A percentile compares a stretch with the other conserved stretches of the same genome.
These are phyloP conservation scores for Suhomyces vadensis DNA, from an alignment of 805 yeast species.

Conservation along the genomic window DNA sequence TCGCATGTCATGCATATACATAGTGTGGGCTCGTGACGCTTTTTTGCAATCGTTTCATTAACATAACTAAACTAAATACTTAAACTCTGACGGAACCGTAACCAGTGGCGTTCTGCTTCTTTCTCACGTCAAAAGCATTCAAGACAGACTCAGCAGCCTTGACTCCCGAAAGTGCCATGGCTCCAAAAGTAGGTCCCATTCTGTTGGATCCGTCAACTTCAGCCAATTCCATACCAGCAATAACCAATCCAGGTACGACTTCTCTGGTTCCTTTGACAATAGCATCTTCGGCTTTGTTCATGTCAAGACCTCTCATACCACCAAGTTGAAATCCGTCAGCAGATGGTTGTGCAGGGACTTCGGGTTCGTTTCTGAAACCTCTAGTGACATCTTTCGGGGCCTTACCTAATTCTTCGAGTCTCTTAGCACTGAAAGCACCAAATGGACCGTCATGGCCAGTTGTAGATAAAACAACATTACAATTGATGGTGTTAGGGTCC, in stretches of 20 bases:
- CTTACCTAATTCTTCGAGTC: slow-evolving; percentile 41
- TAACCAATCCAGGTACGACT: slow-evolving; percentile 63
- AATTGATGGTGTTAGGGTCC: slow-evolving; percentile 80
- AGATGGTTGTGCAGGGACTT: slow-evolving; percentile 8
- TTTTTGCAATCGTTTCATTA: neutral
- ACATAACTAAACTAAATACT: neutral
- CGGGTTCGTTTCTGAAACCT: slow-evolving; percentile 29
- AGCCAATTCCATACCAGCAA: slow-evolving; percentile 77
- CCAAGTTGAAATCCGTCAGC: slow-evolving; percentile 42
- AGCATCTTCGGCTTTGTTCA: slow-evolving; percentile 75
- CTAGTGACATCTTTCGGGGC: slow-evolving; percentile 44
- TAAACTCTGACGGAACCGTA: slow-evolving; percentile 10
- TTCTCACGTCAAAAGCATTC: slow-evolving; percentile 37
- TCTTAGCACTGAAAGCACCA: slow-evolving; percentile 77
- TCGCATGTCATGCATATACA: neutral
- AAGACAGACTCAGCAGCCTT: slow-evolving; percentile 67
- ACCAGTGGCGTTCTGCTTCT: slow-evolving; percentile 32
- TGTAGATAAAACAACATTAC: slow-evolving; percentile 63
- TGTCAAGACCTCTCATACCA: slow-evolving; percentile 78
- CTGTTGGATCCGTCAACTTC: slow-evolving; percentile 77
- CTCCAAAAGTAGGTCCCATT: slow-evolving; percentile 86
- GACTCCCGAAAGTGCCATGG: slow-evolving; percentile 77
- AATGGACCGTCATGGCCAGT: slow-evolving; percentile 85
- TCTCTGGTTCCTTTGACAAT: slow-evolving; percentile 71
- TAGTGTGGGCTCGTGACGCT: neutral